Evolutionary conservation across 768 basidiomycete genomes (phyloP).

Genomic region (Leccinum incarnatum): DNA sequence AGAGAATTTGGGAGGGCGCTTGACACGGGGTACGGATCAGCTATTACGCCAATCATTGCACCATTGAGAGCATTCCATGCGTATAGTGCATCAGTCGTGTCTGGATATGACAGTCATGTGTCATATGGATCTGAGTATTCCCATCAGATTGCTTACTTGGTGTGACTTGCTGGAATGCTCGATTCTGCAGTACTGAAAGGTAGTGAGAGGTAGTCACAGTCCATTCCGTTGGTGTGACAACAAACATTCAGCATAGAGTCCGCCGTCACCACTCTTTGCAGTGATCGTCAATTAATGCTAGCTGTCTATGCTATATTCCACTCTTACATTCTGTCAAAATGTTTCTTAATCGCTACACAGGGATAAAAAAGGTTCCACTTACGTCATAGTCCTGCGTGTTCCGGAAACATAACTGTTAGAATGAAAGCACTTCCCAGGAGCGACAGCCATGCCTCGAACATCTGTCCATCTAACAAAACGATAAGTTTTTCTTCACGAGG

Average conservation of each 20-base stretch:
- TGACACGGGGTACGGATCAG: slow-evolving; percentile 50
- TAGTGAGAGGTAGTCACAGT: neutral
- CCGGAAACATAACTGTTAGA: neutral
- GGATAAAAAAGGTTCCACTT: slow-evolving; percentile 19
- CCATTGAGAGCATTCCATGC: slow-evolving; percentile 51
- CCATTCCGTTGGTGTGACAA: neutral
- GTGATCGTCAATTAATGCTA: slow-evolving; percentile 13
- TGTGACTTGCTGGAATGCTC: slow-evolving; percentile 62
- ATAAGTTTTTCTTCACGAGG: neutral
- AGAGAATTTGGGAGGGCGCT: slow-evolving; percentile 59
- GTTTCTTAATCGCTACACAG: neutral
- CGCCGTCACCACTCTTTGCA: slow-evolving; percentile 58
- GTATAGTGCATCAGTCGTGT: slow-evolving; percentile 44
- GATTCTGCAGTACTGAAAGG: slow-evolving; percentile 54
- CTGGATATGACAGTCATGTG: slow-evolving; percentile 22
- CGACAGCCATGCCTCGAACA: slow-evolving; percentile 49
- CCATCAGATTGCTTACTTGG: slow-evolving; percentile 36
- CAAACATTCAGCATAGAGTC: slow-evolving; percentile 59
- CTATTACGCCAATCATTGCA: slow-evolving; percentile 45
- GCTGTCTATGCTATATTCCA: neutral
- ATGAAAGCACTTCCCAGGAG: neutral
- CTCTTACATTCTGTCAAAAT: slow-evolving; percentile 34
- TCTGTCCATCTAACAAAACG: slow-evolving; percentile 42
- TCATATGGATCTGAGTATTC: neutral
- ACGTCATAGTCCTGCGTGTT: slow-evolving; percentile 54